Base-by-base conservation (phyloP, 768 basidiomycete species). In the Russula sp. region DNA sequence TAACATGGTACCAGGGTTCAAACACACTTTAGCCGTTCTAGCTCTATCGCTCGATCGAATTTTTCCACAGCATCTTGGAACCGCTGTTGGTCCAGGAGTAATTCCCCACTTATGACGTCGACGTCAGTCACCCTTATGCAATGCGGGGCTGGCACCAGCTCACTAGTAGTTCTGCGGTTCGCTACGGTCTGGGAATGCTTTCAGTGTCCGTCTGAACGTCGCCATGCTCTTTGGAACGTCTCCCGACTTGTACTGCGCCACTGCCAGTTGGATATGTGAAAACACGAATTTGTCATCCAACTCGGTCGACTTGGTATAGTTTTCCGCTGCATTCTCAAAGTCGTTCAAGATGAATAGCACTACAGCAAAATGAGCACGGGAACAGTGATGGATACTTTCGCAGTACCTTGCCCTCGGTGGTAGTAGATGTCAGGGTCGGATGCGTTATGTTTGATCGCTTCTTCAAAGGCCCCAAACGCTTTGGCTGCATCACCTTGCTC, bases 101-200 rank as follows among this genome's bases (percentile, higher is more conserved):
- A 81, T 74, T 99, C 97, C 54, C 96, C 96, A 66, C 96, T 98
- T 18, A 52, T 41, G 20, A 36, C 42, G 58, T 62, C 60, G 63
- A 50, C 52, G 22, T 42, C 7, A 49, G 13, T 3, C 14, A 35
- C 11, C 42, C 32, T 54, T 34, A 25, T 25, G 5, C 39, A 38
- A n/a, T 4, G n/a, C 14, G 39, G 7, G 25, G 29, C 18, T 14
- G 35, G 38, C 7, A 1, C 53, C 47, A 22, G 79, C 87, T 61
- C 68, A 95, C 93, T 95, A 97, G 76, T 98, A 98, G 74, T 97
- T 97, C 65, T 87, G 84, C 2, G 93, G 91, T 74, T 97, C 95
- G 69, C 89, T 92, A 60, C 86, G 79, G 20, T 87, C 77, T 7
- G 92, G 90, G 87, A 98, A 97, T 50, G 83, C 77, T 67, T 85